phyloP scores from a whole-genome alignment of 805 yeast species.

The Yamadazyma takamatsuzukensis region DNA sequence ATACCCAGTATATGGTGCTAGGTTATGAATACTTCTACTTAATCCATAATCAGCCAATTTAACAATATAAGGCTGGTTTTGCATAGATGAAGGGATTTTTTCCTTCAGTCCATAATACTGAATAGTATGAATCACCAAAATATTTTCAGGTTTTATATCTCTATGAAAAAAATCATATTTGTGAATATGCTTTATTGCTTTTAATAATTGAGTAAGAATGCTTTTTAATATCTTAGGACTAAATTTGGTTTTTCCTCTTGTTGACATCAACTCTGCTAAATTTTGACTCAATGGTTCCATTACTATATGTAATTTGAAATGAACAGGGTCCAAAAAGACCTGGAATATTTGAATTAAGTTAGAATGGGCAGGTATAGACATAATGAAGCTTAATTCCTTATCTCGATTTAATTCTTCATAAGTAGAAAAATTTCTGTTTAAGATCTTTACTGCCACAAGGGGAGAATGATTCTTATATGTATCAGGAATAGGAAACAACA shows the following conservation, averaged over 20 bases:
- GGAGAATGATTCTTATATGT: constrained; percentile 13
- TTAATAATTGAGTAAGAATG: constrained; percentile 65
- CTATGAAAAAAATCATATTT: constrained; percentile 68
- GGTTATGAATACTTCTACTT: constrained; percentile 56
- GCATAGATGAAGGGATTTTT: constrained; percentile 38
- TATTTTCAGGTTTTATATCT: constrained; percentile 92
- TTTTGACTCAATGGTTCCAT: constrained; percentile 90
- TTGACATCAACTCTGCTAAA: constrained; percentile 70
- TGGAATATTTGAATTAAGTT: constrained; percentile 74
- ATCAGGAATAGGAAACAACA: constrained; percentile 43
- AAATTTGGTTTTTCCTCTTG: constrained; percentile 51
- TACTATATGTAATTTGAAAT: constrained; percentile 66
- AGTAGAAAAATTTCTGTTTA: constrained; percentile 50
- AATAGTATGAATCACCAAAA: constrained; percentile 60
- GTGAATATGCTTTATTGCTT: constrained; percentile 83
- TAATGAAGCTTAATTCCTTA: constrained; percentile 65
- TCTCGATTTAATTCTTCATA: constrained; percentile 36
- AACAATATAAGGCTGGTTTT: constrained; percentile 50
- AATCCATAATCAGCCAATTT: constrained; percentile 81
- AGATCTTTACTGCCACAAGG: constrained; percentile 73
- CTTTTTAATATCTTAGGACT: constrained; percentile 59
- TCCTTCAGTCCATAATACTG: constrained; percentile 47
- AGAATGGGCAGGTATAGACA: constrained; percentile 66
- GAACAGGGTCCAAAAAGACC: constrained; percentile 64
- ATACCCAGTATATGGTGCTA: constrained; percentile 63